Conservation (phyloP, 306 rosid genomes). For the Fragaria iinumae region DNA sequence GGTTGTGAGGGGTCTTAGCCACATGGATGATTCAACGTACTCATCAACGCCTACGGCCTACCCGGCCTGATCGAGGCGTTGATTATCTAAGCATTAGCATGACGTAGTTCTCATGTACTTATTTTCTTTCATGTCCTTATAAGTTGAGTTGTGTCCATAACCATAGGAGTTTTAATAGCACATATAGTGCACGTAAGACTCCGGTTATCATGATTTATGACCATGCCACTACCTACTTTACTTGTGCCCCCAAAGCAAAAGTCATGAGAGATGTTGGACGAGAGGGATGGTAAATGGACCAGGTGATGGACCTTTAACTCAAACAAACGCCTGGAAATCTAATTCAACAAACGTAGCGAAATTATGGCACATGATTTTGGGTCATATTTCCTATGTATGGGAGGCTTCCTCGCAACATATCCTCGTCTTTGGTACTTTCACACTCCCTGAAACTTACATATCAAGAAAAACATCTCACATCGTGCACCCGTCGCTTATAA, state of each 20-base stretch:
- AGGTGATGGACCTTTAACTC: background rate
- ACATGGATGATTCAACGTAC: too few species aligned
- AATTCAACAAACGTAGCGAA: background rate
- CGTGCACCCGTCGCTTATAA: background rate
- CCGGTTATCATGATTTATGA: background rate
- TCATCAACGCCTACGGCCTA: too few species aligned
- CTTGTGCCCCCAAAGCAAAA: background rate
- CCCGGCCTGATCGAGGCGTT: too few species aligned
- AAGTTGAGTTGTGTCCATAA: too few species aligned
- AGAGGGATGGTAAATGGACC: background rate
- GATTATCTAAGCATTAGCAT: too few species aligned
- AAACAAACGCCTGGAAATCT: background rate
- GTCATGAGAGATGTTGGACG: background rate
- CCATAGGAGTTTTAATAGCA: too few species aligned
- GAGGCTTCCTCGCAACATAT: background rate
- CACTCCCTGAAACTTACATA: background rate
- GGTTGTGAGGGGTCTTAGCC: too few species aligned
- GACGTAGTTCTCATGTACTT: too few species aligned
- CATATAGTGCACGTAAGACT: too few species aligned
- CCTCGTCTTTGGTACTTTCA: background rate
- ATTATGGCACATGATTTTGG: background rate
- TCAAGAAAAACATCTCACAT: background rate
- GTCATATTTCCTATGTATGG: background rate
- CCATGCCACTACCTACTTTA: background rate
- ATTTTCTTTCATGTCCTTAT: too few species aligned